These are phyloP conservation scores for Corylus avellana DNA, from an alignment of 306 rosid species.

Conservation along the genomic window DNA sequence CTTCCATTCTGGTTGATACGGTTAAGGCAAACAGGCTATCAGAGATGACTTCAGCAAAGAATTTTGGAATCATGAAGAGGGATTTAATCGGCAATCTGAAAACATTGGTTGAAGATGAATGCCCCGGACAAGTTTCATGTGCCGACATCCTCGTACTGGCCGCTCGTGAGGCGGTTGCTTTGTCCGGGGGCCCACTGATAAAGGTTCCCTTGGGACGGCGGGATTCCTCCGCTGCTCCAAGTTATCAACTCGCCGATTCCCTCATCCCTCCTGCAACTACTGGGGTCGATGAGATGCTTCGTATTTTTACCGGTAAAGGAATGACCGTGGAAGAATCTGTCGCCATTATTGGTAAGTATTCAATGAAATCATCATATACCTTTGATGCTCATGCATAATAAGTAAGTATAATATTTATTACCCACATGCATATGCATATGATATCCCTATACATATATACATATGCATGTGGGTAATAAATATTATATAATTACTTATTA, in stretches of 20 bases:
- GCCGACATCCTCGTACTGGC: conserved; percentile 40
- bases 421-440: neutral
- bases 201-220: conserved; percentile 35
- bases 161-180: conserved; percentile 36
- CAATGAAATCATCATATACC: neutral
- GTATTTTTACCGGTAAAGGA: conserved; percentile 25
- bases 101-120: conserved; percentile 26
- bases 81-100: conserved; percentile 22
- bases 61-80: conserved; percentile 33
- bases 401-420: no score
- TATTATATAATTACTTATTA: neutral
- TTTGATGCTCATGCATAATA: neutral
- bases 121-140: conserved; percentile 40
- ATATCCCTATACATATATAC: neutral
- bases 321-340: conserved; percentile 39
- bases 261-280: conserved; percentile 24
- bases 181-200: conserved; percentile 34
- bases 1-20: conserved; percentile 35
- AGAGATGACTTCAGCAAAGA: conserved; percentile 28
- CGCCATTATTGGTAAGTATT: conserved; percentile 28
- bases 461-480: neutral
- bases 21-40: neutral
- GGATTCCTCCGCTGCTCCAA: conserved; percentile 26
- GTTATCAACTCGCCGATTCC: conserved; percentile 27
- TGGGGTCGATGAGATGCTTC: conserved; percentile 38